These are phyloP conservation scores for Penicillium sp. DNA, from an alignment of 2,329 filamentous ascomycete species.

Conservation along the genomic window DNA sequence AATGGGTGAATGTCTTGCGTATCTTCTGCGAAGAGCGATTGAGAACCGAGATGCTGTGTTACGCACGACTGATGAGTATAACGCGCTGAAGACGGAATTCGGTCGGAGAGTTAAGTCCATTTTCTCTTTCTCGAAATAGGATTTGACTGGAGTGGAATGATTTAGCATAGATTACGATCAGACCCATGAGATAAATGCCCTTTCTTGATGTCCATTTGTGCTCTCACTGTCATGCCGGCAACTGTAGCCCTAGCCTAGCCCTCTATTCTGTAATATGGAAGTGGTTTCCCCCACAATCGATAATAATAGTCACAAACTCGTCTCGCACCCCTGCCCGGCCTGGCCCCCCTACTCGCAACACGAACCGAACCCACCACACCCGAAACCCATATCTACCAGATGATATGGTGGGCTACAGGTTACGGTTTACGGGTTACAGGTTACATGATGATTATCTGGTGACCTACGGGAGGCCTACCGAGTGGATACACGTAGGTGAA, in stretches of 20 bases:
- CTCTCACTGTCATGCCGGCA: no score
- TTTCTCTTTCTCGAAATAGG: constrained; percentile 17
- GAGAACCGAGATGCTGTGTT: constrained; percentile 64
- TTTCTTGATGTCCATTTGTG: no score
- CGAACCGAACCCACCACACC: no score
- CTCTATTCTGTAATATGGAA: no score
- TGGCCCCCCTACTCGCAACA: no score
- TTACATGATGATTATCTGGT: not conserved
- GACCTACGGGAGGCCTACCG: constrained; percentile 15
- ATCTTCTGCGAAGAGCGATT: constrained; percentile 61
- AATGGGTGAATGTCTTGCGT: constrained; percentile 78
- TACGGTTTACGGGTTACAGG: no score
- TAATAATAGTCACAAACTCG: no score
- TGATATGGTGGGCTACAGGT: not conserved
- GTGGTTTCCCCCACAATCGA: no score
- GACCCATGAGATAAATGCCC: not conserved
- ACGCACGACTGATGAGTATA: constrained; percentile 52
- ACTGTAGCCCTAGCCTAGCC: no score
- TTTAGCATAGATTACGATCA: constrained; percentile 2
- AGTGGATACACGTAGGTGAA: constrained; percentile 11
- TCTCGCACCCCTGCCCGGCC: no score
- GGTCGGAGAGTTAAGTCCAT: constrained; percentile 14
- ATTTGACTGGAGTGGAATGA: not conserved
- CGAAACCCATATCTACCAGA: no score
- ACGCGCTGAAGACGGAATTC: constrained; percentile 32